Conservation (phyloP, 495 filamentous ascomycete species). For the Poronia punctata region DNA sequence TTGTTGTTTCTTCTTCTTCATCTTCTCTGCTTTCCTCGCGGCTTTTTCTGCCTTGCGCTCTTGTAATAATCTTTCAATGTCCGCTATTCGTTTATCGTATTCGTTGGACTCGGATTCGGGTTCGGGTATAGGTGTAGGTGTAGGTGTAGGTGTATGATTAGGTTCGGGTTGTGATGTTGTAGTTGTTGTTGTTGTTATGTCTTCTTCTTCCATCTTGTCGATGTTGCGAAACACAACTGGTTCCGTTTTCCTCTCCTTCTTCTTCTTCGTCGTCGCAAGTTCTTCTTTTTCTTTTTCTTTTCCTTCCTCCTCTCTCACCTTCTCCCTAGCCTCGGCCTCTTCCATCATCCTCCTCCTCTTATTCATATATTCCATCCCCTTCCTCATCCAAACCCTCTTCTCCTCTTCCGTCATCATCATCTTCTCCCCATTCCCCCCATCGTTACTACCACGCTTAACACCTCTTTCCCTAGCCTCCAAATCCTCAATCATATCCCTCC, state of each 20-base stretch:
- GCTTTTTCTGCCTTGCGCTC: constrained; percentile 26
- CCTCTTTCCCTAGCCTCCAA: constrained; percentile 27
- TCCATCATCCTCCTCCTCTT: constrained; percentile 28
- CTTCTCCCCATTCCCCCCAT: constrained; percentile 13
- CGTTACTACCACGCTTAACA: constrained; percentile 19
- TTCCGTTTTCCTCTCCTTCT: too few species aligned
- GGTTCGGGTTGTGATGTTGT: not conserved
- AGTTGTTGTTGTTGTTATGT: too few species aligned
- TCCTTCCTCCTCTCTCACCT: constrained; percentile 14
- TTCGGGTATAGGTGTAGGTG: constrained; percentile 10
- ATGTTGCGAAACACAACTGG: too few species aligned
- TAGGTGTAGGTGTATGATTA: not conserved
- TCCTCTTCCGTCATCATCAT: constrained; percentile 25
- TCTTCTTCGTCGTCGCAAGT: constrained; percentile 3
- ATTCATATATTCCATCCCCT: constrained; percentile 29
- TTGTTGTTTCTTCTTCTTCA: constrained; percentile 18
- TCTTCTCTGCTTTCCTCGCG: constrained; percentile 13
- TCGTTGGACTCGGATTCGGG: constrained; percentile 6
- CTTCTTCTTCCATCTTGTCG: too few species aligned
- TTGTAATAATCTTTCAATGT: constrained; percentile 32
- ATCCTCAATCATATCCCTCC: constrained; percentile 26
- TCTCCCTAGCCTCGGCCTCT: constrained; percentile 37
- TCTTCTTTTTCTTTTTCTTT: constrained; percentile 4
- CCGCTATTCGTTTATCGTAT: constrained; percentile 34
- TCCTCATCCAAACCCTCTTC: constrained; percentile 29